A percentile compares a stretch with the other conserved stretches of the same genome.
phyloP scores from a whole-genome alignment of 768 basidiomycete genomes.

The Neoboletus subvelutipes region DNA sequence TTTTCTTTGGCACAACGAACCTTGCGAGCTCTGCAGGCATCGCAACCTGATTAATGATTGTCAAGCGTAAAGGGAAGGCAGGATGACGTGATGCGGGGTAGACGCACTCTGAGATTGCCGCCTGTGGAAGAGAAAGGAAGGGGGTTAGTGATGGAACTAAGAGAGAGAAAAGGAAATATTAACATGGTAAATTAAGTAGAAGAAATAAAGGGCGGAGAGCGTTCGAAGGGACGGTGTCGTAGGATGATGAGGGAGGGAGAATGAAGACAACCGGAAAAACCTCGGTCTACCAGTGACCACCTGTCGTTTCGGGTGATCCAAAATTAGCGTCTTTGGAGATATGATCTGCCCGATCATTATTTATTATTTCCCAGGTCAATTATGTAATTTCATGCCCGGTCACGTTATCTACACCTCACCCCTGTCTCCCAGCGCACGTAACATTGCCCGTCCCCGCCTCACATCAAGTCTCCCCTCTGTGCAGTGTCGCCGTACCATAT shows the following conservation, averaged over 20 bases:
- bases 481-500: constrained; percentile 32
- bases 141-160: constrained; percentile 34
- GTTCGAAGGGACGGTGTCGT: neutral
- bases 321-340: neutral
- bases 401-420: constrained; percentile 11
- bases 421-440: constrained; percentile 19
- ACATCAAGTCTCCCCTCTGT: constrained; percentile 27
- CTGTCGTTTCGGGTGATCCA: too few relatives aligned
- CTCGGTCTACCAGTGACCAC: constrained; percentile 40
- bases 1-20: constrained; percentile 82
- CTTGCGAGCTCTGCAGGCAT: constrained; percentile 84
- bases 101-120: constrained; percentile 80
- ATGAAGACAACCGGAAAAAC: constrained; percentile 49
- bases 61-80: constrained; percentile 22
- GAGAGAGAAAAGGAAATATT: constrained; percentile 27
- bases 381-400: constrained; percentile 12
- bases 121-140: constrained; percentile 43
- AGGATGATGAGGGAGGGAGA: neutral
- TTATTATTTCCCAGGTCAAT: neutral
- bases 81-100: constrained; percentile 25
- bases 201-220: neutral
- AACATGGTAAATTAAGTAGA: constrained; percentile 36
- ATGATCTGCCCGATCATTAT: too few relatives aligned
- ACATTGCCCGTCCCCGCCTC: constrained; percentile 19
- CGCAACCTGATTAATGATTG: constrained; percentile 72